These are phyloP conservation scores for Tardiomyces digboiensis DNA, from an alignment of 1,139 yeast species.

Conservation along the genomic window DNA sequence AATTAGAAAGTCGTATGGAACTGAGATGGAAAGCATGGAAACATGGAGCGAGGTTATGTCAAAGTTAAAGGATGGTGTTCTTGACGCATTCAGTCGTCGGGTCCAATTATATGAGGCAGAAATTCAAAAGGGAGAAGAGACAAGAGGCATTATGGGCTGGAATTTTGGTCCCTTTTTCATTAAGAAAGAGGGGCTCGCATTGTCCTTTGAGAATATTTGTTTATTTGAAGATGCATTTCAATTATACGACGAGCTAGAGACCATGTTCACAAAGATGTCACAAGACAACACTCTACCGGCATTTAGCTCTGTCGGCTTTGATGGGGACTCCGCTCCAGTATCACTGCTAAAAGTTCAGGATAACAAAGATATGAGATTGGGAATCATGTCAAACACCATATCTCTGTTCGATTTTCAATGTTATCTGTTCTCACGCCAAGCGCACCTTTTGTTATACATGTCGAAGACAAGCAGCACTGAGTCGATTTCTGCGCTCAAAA, in stretches of 20 bases:
- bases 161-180: conserved; percentile 36
- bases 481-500: conserved; percentile 26
- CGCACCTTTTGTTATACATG: conserved; percentile 25
- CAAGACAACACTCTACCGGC: background rate
- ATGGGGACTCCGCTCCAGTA: background rate
- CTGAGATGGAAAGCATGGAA: conserved; percentile 19
- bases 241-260: conserved; percentile 34
- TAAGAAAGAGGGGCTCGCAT: conserved; percentile 37
- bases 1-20: conserved; percentile 27
- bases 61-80: conserved; percentile 42
- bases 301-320: conserved; percentile 1
- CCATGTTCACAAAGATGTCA: background rate
- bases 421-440: conserved; percentile 33
- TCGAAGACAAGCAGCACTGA: conserved; percentile 26
- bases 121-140: conserved; percentile 26
- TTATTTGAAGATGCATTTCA: conserved; percentile 49
- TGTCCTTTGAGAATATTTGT: conserved; percentile 40
- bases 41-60: conserved; percentile 38
- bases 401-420: conserved; percentile 33
- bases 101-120: conserved; percentile 33
- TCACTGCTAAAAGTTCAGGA: conserved; percentile 9
- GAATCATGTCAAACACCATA: conserved; percentile 29
- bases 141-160: conserved; percentile 30
- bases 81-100: conserved; percentile 46
- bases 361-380: conserved; percentile 20